phyloP scores from a whole-genome alignment of 148 eudicot genomes.

The Rhododendron vialii region DNA sequence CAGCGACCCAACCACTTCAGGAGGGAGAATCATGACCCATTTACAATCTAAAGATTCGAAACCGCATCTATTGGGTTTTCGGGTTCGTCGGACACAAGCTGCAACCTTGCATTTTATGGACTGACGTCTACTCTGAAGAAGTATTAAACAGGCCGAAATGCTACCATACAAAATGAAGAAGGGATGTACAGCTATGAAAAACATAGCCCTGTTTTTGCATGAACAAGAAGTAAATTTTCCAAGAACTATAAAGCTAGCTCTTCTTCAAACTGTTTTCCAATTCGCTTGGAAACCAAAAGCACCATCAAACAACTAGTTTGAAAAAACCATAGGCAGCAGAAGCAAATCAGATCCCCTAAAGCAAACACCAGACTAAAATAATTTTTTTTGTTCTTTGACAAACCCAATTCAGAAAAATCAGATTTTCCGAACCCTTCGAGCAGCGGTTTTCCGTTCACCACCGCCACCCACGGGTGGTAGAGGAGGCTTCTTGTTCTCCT shows the following conservation, averaged over 20 bases:
- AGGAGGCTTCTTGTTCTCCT: constrained; percentile 76
- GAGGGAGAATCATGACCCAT: too few species aligned
- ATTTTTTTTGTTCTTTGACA: not conserved
- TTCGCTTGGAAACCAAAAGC: not conserved
- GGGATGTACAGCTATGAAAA: not conserved
- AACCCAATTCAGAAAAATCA: constrained; percentile 17
- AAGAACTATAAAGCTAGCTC: not conserved
- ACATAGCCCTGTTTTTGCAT: not conserved
- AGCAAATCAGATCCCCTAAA: not conserved
- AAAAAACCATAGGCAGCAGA: not conserved
- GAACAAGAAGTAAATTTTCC: not conserved
- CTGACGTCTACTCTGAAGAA: not conserved
- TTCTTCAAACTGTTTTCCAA: constrained; percentile 8
- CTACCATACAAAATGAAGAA: not conserved
- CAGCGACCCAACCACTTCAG: too few species aligned
- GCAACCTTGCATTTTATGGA: too few species aligned
- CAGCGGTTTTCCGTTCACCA: constrained; percentile 33
- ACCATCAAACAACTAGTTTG: not conserved
- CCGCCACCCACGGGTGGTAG: constrained; percentile 47
- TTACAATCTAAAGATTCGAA: too few species aligned
- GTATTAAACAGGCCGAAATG: not conserved
- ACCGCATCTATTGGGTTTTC: too few species aligned
- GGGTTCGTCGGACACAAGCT: too few species aligned
- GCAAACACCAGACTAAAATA: not conserved
- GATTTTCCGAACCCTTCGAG: constrained; percentile 36